Conservation (phyloP, 176 grass and related monocot species). For the Carex pumila region DNA sequence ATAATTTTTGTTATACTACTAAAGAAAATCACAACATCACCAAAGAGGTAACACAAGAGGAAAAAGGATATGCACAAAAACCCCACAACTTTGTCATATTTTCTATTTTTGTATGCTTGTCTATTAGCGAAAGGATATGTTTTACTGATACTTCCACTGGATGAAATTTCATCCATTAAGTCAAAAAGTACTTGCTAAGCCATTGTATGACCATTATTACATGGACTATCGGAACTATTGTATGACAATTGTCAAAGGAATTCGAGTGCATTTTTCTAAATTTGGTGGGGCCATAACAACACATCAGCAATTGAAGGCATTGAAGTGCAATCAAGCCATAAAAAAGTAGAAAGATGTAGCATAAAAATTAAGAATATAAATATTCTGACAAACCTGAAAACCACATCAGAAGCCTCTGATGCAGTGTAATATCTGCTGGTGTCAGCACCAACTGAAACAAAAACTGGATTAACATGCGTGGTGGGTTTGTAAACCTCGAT, state of each 20-base stretch:
- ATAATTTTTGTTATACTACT: not conserved
- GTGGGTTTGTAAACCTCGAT: conserved; percentile 80
- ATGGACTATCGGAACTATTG: not conserved
- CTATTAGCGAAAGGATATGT: not conserved
- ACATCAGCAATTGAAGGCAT: not conserved
- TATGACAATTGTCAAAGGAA: not conserved
- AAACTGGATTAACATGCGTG: conserved; percentile 83
- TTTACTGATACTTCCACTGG: not conserved
- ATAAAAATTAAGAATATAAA: not conserved
- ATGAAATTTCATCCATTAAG: not conserved
- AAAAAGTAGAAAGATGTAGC: conserved; percentile 11
- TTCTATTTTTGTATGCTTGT: not conserved
- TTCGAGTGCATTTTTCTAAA: not conserved
- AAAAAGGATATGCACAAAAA: not conserved
- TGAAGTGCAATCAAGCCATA: not conserved
- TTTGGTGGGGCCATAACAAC: not conserved
- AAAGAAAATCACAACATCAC: not conserved
- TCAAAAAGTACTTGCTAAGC: not conserved
- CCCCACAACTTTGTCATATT: not conserved
- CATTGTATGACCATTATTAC: not conserved
- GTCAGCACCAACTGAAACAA: conserved; percentile 62
- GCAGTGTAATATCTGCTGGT: conserved; percentile 68
- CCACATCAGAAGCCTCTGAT: conserved; percentile 68
- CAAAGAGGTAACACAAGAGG: not conserved
- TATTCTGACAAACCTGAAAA: conserved; percentile 54